These are phyloP conservation scores for Linum tenue DNA, from an alignment of 345 rosid genomes.

Conservation along the genomic window DNA sequence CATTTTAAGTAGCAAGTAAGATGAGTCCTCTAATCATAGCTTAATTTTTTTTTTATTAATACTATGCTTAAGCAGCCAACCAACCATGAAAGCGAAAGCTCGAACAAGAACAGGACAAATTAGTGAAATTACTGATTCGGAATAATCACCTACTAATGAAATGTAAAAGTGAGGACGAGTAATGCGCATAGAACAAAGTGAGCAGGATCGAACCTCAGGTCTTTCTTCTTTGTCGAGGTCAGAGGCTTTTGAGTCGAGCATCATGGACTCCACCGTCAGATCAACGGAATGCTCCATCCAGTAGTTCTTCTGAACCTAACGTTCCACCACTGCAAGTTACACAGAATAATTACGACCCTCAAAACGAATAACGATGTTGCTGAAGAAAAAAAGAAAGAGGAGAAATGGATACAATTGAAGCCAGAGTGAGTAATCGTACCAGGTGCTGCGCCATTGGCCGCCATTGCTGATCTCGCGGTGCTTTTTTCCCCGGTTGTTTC, in stretches of 20 bases:
- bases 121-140: background rate
- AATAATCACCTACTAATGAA: background rate
- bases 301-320: conserved; percentile 63
- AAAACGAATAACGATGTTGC: background rate
- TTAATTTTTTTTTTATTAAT: no score
- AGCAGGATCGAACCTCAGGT: conserved; percentile 47
- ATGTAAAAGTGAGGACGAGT: background rate
- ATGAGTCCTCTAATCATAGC: no score
- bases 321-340: conserved; percentile 45
- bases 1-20: no score
- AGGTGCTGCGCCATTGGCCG: conserved; percentile 27
- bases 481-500: no score
- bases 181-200: background rate
- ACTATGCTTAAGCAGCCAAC: no score
- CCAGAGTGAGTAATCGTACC: background rate
- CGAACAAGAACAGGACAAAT: background rate
- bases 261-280: conserved; percentile 82
- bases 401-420: no score
- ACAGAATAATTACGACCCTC: background rate
- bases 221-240: conserved; percentile 98
- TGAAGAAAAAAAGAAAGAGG: background rate
- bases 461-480: conserved; percentile 28
- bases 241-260: conserved; percentile 86
- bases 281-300: conserved; percentile 74
- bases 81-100: background rate